Evolutionary conservation across 2,329 filamentous ascomycete species (phyloP).

Genomic region (Aspergillus phoenicis): DNA sequence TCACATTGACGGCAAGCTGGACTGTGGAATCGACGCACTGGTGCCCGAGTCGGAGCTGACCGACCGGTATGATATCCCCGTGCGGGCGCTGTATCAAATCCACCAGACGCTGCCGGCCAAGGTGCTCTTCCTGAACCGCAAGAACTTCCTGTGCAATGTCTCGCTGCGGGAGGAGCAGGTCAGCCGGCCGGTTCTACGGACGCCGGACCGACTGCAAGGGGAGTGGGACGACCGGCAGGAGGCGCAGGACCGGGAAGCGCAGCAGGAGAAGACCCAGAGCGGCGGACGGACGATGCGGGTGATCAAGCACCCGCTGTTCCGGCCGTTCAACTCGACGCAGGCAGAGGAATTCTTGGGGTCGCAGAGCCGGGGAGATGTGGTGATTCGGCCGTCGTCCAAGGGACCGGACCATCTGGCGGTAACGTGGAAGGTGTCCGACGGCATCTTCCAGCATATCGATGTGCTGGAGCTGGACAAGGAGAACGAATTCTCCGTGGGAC

Average conservation of each 20-base stretch:
- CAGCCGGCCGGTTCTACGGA: slow-evolving; percentile 69
- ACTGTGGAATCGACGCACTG: slow-evolving; percentile 90
- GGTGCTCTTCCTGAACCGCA: slow-evolving; percentile 82
- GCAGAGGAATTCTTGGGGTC: slow-evolving; percentile 91
- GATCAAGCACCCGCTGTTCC: slow-evolving; percentile 97
- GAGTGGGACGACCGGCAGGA: slow-evolving; percentile 90
- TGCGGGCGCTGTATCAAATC: slow-evolving; percentile 72
- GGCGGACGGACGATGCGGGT: slow-evolving; percentile 88
- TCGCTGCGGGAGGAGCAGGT: slow-evolving; percentile 81
- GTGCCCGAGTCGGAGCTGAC: slow-evolving; percentile 82
- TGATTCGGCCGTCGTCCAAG: slow-evolving; percentile 93
- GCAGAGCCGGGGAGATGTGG: slow-evolving; percentile 82
- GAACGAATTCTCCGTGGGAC: slow-evolving; percentile 91
- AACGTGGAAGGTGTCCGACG: slow-evolving; percentile 97
- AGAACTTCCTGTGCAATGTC: slow-evolving; percentile 79
- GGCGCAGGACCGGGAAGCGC: slow-evolving; percentile 75
- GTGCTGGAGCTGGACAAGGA: slow-evolving; percentile 96
- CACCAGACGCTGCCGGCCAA: slow-evolving; percentile 89
- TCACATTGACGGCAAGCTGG: slow-evolving; percentile 89
- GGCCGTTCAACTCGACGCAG: slow-evolving; percentile 86
- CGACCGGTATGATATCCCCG: slow-evolving; percentile 65
- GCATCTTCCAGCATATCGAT: slow-evolving; percentile 96
- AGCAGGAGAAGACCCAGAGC: slow-evolving; percentile 82
- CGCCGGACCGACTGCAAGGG: slow-evolving; percentile 70
- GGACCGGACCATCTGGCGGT: slow-evolving; percentile 93